Base-by-base conservation (phyloP, 371 early-diverging fungal species). In the Smittium culicis region DNA sequence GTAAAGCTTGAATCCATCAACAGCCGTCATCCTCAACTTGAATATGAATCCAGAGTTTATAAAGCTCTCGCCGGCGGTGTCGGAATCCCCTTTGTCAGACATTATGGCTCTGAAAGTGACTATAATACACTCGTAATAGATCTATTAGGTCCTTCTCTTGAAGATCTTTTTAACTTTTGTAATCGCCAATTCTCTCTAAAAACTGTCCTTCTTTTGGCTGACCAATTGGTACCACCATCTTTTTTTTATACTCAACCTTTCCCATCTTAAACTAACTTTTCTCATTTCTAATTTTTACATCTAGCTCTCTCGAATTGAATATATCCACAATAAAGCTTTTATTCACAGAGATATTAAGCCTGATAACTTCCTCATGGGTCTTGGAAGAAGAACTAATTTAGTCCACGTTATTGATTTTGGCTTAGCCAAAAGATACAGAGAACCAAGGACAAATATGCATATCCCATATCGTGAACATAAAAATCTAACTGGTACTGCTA, bases 331-430 rank as follows among this genome's bases (percentile, higher is more conserved):
- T 69, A 93, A 93, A 73, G 81, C 82, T 73, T 84, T 84, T 73
- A 85, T 88, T 72, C 86, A 88, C 68, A 82, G 92, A 72, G 90
- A 92, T 72, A 89, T 92, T 70, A 90, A 91, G 77, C 99, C 99
- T 3, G 99, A 99, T 76, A 99, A 99, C 84, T 99, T 99, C 78
- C 81, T 99, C 71, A 96, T 99, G 95, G 98, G 98, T 66, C 85
- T 91, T 72, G 92, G 92, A 35, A 90, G 90, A 72, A 87, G 90
- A 54, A 90, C 91, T 65, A 94, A 95, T 76, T 93, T 93, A 70
- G 93, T 99, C 34, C 96, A 95, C 77, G 86, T 99, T 34, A 99
- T 99, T 70, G 99, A 99, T 81, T 97, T 98, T 83, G 99, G 99
- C 33, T 82, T 99, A 64, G 96, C 99, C 69, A 99, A 99, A 76